These are phyloP conservation scores for Verticillium nubilum DNA, from an alignment of 2,329 filamentous ascomycete genomes.

Conservation along the genomic window DNA sequence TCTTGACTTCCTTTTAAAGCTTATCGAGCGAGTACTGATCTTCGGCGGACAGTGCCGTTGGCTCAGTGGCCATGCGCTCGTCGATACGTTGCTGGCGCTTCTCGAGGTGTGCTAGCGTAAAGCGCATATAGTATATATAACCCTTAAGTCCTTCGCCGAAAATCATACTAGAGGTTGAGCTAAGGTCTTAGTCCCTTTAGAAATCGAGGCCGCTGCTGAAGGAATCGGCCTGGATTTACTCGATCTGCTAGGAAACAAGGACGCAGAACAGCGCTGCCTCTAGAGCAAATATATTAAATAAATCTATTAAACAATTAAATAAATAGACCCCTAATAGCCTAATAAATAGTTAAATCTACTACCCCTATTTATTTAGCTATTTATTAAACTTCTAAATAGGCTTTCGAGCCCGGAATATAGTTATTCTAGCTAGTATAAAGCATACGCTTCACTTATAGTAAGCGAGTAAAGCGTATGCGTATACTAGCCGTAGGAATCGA, in stretches of 20 bases:
- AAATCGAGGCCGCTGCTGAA: not conserved
- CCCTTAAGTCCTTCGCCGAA: not conserved
- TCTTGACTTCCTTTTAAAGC: not conserved
- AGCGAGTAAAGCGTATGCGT: too few relatives aligned
- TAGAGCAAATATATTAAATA: too few relatives aligned
- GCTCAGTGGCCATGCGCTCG: not conserved
- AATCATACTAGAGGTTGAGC: not conserved
- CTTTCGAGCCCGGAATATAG: too few relatives aligned
- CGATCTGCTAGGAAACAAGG: slow-evolving; percentile 14
- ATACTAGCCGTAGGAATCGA: too few relatives aligned
- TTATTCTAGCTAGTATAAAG: too few relatives aligned
- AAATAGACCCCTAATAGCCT: too few relatives aligned
- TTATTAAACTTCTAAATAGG: too few relatives aligned
- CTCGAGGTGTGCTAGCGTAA: not conserved
- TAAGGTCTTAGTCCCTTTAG: not conserved
- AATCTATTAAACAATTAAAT: too few relatives aligned
- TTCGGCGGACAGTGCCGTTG: not conserved
- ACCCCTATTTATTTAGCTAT: too few relatives aligned
- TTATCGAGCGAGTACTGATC: not conserved
- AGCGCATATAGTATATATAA: not conserved
- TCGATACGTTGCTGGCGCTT: not conserved
- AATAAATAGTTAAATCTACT: too few relatives aligned
- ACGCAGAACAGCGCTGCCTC: too few relatives aligned
- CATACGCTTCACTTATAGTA: too few relatives aligned
- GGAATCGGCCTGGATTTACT: slow-evolving; percentile 8